A percentile compares a stretch with the other conserved stretches of the same genome.
Conservation (phyloP, 1,284 basidiomycete species). For the Fomitopsis schrenkii region DNA sequence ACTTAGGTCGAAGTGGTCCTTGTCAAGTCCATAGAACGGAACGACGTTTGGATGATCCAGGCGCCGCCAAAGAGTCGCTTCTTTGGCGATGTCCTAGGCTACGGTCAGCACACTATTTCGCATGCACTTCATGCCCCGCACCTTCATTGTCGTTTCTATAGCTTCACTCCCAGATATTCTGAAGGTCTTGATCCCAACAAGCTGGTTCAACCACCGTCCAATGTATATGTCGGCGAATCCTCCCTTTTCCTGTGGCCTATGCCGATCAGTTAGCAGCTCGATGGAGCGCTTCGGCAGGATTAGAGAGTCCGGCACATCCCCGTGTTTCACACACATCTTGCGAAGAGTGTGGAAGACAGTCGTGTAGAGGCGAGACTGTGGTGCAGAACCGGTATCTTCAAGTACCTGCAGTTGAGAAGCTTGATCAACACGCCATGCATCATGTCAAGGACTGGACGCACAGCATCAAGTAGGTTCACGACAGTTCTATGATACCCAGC, state of each 20-base stretch:
- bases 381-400: neutral
- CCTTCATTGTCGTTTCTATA: neutral
- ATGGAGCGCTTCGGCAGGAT: neutral
- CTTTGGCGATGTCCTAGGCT: neutral
- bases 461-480: neutral
- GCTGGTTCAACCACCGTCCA: neutral
- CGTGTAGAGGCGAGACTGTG: neutral
- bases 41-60: conserved; percentile 3
- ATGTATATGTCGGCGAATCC: neutral
- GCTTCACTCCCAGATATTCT: neutral
- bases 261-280: neutral
- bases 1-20: neutral
- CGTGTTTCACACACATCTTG: neutral
- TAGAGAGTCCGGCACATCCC: neutral
- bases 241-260: neutral
- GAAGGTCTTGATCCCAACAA: neutral
- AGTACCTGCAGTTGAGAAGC: neutral
- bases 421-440: neutral
- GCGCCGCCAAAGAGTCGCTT: conserved; percentile 2
- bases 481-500: neutral
- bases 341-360: neutral
- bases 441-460: neutral
- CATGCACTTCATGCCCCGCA: neutral
- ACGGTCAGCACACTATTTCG: neutral
- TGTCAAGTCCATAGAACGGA: conserved; percentile 1